These are phyloP conservation scores for Ustilago loliicola DNA, from an alignment of 1,284 basidiomycete species.

Conservation along the genomic window DNA sequence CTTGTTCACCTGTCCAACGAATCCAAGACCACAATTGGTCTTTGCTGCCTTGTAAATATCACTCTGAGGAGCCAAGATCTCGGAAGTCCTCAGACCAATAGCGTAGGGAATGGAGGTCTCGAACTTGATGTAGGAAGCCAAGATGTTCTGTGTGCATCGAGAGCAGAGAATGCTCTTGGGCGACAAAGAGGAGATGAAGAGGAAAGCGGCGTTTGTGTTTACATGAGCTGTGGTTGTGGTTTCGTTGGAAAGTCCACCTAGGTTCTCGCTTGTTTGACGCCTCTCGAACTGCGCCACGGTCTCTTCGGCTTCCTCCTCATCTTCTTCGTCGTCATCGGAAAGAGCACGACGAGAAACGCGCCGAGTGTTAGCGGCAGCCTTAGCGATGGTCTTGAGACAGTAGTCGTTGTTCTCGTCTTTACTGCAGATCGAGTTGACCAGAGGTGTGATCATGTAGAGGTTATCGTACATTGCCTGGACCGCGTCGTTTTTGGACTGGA, in stretches of 20 bases:
- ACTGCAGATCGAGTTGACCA: constrained; percentile 61
- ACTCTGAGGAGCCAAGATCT: constrained; percentile 56
- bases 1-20: constrained; percentile 52
- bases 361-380: constrained; percentile 37
- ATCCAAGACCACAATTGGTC: constrained; percentile 48
- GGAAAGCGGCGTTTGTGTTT: constrained; percentile 62
- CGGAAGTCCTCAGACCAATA: constrained; percentile 57
- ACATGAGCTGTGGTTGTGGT: constrained; percentile 23
- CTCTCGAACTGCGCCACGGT: constrained; percentile 22
- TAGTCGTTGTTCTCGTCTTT: constrained; percentile 54
- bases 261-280: constrained; percentile 28
- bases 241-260: constrained; percentile 27
- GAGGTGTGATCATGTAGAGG: constrained; percentile 64
- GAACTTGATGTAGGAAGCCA: constrained; percentile 63
- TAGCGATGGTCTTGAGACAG: constrained; percentile 57
- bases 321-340: constrained; percentile 13
- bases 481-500: constrained; percentile 40
- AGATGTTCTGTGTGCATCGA: constrained; percentile 58
- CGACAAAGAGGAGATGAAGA: constrained; percentile 55
- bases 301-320: constrained; percentile 21
- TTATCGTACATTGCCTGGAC: constrained; percentile 62
- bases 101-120: constrained; percentile 65
- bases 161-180: constrained; percentile 61
- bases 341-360: constrained; percentile 17
- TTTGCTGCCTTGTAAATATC: constrained; percentile 58